Conservation (phyloP, 768 basidiomycete genomes). For the Sarcodon sp. region DNA sequence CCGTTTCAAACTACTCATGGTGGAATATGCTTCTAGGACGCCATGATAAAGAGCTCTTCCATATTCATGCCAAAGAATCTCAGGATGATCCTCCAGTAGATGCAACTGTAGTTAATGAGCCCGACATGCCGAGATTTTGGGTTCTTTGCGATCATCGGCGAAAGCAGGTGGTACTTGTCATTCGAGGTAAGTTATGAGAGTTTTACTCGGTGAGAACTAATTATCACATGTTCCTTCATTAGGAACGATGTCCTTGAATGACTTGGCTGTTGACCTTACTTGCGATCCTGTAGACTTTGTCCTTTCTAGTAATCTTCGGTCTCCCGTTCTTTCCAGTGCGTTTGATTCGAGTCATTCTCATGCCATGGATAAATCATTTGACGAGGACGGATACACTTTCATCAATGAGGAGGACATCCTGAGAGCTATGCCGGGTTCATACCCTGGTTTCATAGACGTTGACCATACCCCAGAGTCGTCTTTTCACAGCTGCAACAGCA, state of each 20-base stretch:
- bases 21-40: constrained; percentile 73
- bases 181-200: constrained; percentile 8
- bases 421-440: constrained; percentile 15
- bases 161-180: constrained; percentile 60
- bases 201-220: not conserved
- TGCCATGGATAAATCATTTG: not conserved
- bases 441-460: constrained; percentile 13
- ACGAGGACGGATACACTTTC: constrained; percentile 6
- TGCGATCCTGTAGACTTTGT: constrained; percentile 64
- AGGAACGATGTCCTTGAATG: constrained; percentile 77
- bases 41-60: constrained; percentile 74
- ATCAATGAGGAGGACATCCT: constrained; percentile 9
- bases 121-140: constrained; percentile 77
- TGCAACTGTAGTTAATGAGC: constrained; percentile 38
- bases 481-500: not conserved
- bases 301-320: constrained; percentile 10
- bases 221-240: constrained; percentile 16
- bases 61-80: not conserved
- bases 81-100: constrained; percentile 1
- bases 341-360: not conserved
- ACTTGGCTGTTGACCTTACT: constrained; percentile 76
- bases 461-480: constrained; percentile 1
- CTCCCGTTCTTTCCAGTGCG: not conserved
- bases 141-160: constrained; percentile 72
- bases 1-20: constrained; percentile 48